Conservation (phyloP, 2,329 filamentous ascomycete species). For the Cladophialophora exuberans region DNA sequence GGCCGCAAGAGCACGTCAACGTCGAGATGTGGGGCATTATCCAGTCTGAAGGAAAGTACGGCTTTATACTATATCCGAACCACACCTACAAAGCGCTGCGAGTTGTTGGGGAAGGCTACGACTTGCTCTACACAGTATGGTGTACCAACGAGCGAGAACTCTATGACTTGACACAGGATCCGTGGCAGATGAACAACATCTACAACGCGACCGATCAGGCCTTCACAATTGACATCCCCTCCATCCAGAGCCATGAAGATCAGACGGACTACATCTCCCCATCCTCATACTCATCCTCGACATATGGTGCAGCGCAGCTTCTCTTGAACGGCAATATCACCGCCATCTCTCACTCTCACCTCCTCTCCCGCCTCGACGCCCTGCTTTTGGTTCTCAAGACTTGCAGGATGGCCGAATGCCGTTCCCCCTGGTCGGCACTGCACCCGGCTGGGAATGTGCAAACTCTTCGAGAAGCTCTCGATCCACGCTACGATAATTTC, state of each 20-base stretch:
- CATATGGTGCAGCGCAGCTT: not conserved
- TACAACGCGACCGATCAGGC: constrained; percentile 1
- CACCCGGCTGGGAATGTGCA: constrained; percentile 39
- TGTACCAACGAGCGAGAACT: constrained; percentile 47
- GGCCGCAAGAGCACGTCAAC: constrained; percentile 59
- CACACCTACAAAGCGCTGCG: constrained; percentile 46
- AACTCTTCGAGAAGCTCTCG: constrained; percentile 39
- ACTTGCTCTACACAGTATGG: constrained; percentile 47
- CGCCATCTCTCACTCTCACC: constrained; percentile 33
- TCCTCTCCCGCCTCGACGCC: constrained; percentile 39
- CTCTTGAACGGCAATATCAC: not conserved
- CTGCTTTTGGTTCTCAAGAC: constrained; percentile 45
- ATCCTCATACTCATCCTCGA: not conserved
- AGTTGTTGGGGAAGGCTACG: constrained; percentile 40
- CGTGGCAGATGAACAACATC: constrained; percentile 43
- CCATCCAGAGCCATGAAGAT: not conserved
- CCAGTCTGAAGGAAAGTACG: constrained; percentile 38
- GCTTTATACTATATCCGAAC: constrained; percentile 25
- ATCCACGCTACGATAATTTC: constrained; percentile 17
- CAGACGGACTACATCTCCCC: no score
- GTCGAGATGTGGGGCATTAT: constrained; percentile 60
- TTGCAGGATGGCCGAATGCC: constrained; percentile 42
- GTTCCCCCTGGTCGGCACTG: constrained; percentile 42
- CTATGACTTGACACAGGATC: constrained; percentile 43
- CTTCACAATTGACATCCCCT: not conserved